Conservation (phyloP, 768 basidiomycete genomes). For the Tricholoma matsutake region DNA sequence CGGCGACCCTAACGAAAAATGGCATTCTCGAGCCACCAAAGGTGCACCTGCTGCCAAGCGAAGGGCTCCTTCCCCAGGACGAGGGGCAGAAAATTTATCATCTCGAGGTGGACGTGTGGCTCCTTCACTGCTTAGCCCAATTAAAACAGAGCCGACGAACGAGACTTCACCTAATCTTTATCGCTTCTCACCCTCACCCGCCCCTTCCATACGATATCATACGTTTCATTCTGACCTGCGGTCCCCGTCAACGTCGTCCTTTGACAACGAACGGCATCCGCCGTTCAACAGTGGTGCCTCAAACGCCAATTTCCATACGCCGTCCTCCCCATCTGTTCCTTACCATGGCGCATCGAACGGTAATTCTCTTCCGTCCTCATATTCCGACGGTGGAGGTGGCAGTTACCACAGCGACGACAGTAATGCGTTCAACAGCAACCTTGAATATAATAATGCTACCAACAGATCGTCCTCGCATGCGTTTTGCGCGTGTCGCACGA, state of each 20-base stretch:
- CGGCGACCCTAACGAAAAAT: conserved; percentile 79
- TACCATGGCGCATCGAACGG: conserved; percentile 23
- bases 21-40: conserved; percentile 82
- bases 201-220: conserved; percentile 52
- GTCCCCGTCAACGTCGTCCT: conserved; percentile 34
- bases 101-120: conserved; percentile 36
- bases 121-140: conserved; percentile 52
- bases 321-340: conserved; percentile 23
- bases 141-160: conserved; percentile 61
- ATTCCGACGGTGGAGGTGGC: conserved; percentile 35
- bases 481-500: conserved; percentile 63
- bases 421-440: conserved; percentile 34
- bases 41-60: conserved; percentile 48
- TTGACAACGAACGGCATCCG: conserved; percentile 35
- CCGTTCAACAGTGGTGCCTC: conserved; percentile 14
- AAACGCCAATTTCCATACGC: conserved; percentile 22
- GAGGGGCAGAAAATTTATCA: conserved; percentile 21
- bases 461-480: conserved; percentile 33
- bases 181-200: conserved; percentile 66
- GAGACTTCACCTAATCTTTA: conserved; percentile 57
- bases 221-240: conserved; percentile 47
- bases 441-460: conserved; percentile 19
- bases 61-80: conserved; percentile 34
- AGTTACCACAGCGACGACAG: conserved; percentile 41
- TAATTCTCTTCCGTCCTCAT: conserved; percentile 31